These are phyloP conservation scores for Bacidia rubella DNA, from an alignment of 495 filamentous ascomycete species.

Conservation along the genomic window DNA sequence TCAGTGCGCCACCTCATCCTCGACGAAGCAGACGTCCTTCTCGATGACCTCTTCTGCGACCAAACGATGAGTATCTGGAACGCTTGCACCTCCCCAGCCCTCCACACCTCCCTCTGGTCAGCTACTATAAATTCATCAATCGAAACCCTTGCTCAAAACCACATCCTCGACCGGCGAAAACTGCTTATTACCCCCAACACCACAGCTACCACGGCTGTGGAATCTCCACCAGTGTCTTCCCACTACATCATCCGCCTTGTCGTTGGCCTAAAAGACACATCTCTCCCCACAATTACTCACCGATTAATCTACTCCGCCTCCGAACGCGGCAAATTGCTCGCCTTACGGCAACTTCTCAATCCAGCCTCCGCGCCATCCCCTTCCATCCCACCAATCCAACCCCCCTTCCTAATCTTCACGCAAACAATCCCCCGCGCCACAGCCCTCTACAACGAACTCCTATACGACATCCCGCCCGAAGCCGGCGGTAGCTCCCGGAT, in stretches of 20 bases:
- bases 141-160: conserved; percentile 57
- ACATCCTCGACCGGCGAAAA: conserved; percentile 37
- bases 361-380: conserved; percentile 41
- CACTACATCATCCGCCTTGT: conserved; percentile 61
- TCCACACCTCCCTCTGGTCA: conserved; percentile 77
- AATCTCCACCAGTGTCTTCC: conserved; percentile 20
- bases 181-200: not conserved
- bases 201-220: conserved; percentile 9
- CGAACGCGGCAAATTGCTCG: conserved; percentile 85
- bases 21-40: conserved; percentile 89
- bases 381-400: conserved; percentile 46
- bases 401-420: conserved; percentile 87
- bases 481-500: conserved; percentile 78
- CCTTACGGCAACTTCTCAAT: conserved; percentile 81
- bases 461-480: conserved; percentile 83
- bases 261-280: conserved; percentile 88
- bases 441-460: conserved; percentile 75
- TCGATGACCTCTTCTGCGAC: conserved; percentile 79
- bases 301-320: conserved; percentile 81
- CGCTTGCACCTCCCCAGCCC: conserved; percentile 47
- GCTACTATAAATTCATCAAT: conserved; percentile 93
- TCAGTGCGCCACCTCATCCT: conserved; percentile 60
- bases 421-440: conserved; percentile 84
- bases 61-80: conserved; percentile 84
- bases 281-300: conserved; percentile 82